Evolutionary conservation across 805 yeast species (phyloP).

Genomic region (Dipodascus albidus): DNA sequence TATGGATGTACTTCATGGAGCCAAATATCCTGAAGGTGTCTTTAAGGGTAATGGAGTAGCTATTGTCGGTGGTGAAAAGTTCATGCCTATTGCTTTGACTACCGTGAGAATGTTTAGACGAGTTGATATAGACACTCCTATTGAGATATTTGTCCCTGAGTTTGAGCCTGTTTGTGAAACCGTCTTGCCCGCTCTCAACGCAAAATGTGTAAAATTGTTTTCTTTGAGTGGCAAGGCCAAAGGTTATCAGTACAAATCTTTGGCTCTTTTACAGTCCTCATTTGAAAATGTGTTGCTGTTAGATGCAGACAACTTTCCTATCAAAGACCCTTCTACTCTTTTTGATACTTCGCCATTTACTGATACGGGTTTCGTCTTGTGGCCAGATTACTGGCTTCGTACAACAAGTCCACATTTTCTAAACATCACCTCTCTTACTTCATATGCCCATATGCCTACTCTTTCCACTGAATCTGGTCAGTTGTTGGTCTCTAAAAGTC

Average conservation of each 20-base stretch:
- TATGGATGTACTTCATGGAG: background rate
- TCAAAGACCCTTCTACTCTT: slow-evolving; percentile 47
- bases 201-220: slow-evolving; percentile 53
- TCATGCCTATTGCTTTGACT: slow-evolving; percentile 57
- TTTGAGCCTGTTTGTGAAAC: slow-evolving; percentile 59
- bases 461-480: slow-evolving; percentile 65
- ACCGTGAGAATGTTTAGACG: slow-evolving; percentile 56
- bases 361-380: slow-evolving; percentile 42
- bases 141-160: slow-evolving; percentile 78
- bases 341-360: slow-evolving; percentile 47
- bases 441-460: slow-evolving; percentile 36
- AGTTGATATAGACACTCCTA: slow-evolving; percentile 57
- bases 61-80: slow-evolving; percentile 72
- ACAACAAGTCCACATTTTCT: slow-evolving; percentile 67
- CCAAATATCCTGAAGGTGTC: slow-evolving; percentile 5
- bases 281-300: slow-evolving; percentile 61
- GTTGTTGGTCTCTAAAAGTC: slow-evolving; percentile 42
- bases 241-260: slow-evolving; percentile 59
- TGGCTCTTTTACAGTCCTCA: slow-evolving; percentile 63
- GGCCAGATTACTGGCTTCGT: slow-evolving; percentile 90
- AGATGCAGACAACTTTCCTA: slow-evolving; percentile 71
- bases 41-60: slow-evolving; percentile 43
- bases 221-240: slow-evolving; percentile 49
- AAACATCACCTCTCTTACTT: slow-evolving; percentile 45
- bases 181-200: slow-evolving; percentile 50